A percentile compares a stretch with the other conserved stretches of the same genome.
phyloP scores from a whole-genome alignment of 306 rosid genomes.

The Elaeagnus macrophylla region DNA sequence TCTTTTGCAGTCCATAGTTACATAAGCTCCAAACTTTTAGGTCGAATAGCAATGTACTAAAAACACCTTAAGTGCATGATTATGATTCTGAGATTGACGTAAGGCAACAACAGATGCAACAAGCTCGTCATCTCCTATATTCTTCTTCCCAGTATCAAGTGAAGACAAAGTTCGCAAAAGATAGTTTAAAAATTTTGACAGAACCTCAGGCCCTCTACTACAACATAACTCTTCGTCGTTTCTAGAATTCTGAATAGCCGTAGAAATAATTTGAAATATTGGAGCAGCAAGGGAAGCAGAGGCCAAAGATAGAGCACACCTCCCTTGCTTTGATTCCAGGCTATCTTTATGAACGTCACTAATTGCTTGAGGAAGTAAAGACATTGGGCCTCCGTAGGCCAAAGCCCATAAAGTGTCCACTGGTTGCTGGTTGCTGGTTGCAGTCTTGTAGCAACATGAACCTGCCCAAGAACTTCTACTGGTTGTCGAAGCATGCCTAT shows the following conservation, averaged over 20 bases:
- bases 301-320: conserved; percentile 51
- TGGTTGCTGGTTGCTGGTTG: too few relatives aligned
- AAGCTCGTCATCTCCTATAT: conserved; percentile 83
- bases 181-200: conserved; percentile 80
- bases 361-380: conserved; percentile 85
- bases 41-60: conserved; percentile 71
- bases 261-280: conserved; percentile 67
- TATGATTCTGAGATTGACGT: conserved; percentile 74
- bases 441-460: conserved; percentile 79
- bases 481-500: conserved; percentile 84
- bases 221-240: conserved; percentile 82
- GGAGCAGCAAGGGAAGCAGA: conserved; percentile 78
- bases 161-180: conserved; percentile 73
- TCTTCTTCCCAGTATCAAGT: conserved; percentile 50
- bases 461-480: conserved; percentile 99
- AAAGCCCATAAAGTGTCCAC: conserved; percentile 90
- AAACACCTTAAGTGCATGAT: conserved; percentile 80
- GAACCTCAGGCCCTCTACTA: conserved; percentile 88
- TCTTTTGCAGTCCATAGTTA: conserved; percentile 90
- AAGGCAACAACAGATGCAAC: conserved; percentile 82
- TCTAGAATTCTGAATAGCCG: conserved; percentile 63
- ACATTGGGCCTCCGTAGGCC: conserved; percentile 89
- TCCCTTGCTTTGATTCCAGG: conserved; percentile 66
- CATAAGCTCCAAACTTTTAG: conserved; percentile 93
- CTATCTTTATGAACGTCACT: conserved; percentile 55